A percentile compares a stretch with the other conserved stretches of the same genome.
These are phyloP conservation scores for Ustilago bromivora DNA, from an alignment of 1,284 basidiomycete genomes.

Conservation along the genomic window DNA sequence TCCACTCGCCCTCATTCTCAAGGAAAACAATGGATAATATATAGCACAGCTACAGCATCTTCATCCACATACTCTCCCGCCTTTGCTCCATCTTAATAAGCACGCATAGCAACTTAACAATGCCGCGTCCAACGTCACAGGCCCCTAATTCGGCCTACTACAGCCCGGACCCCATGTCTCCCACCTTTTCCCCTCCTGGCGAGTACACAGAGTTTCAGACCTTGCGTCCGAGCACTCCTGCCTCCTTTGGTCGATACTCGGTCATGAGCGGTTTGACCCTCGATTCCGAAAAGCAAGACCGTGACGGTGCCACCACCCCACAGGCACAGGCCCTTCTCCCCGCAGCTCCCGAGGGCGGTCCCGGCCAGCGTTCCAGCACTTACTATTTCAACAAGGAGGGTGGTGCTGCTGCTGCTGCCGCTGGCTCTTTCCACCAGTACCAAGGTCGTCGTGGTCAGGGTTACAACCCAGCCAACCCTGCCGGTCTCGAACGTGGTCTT, in stretches of 20 bases:
- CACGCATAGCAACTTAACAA: background rate
- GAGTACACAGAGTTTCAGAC: conserved; percentile 49
- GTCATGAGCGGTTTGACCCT: conserved; percentile 27
- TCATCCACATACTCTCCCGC: background rate
- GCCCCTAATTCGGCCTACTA: conserved; percentile 33
- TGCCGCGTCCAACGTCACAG: conserved; percentile 25
- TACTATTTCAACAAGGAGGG: conserved; percentile 58
- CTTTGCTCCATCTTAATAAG: background rate
- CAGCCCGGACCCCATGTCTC: conserved; percentile 41
- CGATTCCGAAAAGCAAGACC: conserved; percentile 40
- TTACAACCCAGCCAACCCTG: conserved; percentile 43
- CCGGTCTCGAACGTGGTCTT: conserved; percentile 19
- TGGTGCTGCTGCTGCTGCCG: conserved; percentile 25
- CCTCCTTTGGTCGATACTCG: conserved; percentile 37
- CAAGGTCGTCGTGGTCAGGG: conserved; percentile 39
- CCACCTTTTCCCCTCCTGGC: conserved; percentile 48
- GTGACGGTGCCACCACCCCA: conserved; percentile 25
- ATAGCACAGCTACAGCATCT: background rate
- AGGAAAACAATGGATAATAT: background rate
- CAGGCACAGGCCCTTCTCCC: conserved; percentile 32
- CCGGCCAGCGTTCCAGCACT: conserved; percentile 28
- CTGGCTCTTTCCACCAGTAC: conserved; percentile 21
- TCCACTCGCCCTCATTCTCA: background rate
- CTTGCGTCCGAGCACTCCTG: conserved; percentile 40
- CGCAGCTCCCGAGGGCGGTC: conserved; percentile 7